These are phyloP conservation scores for Candida gigantensis DNA, from an alignment of 1,139 yeast genomes.

Conservation along the genomic window DNA sequence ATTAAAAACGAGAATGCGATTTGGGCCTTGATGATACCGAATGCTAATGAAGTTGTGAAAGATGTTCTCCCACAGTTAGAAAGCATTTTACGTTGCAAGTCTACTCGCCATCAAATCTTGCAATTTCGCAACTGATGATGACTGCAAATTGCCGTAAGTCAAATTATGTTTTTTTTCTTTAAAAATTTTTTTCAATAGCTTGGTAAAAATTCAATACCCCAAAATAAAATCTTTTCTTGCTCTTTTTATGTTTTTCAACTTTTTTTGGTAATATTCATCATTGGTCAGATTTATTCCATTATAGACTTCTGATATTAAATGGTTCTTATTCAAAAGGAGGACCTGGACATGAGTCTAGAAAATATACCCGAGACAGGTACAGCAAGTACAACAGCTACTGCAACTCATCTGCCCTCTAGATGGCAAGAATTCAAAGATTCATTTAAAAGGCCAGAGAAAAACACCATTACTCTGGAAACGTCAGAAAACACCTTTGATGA, in stretches of 20 bases:
- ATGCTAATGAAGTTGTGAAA: no score
- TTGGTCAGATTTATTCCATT: no score
- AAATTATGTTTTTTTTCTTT: background rate
- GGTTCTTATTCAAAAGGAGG: no score
- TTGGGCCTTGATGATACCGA: no score
- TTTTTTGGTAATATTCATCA: no score
- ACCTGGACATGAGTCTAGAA: conserved; percentile 1
- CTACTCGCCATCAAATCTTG: no score
- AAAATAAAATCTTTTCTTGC: background rate
- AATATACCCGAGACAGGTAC: background rate
- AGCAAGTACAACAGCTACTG: conserved; percentile 1
- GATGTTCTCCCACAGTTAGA: no score
- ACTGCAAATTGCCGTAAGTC: conserved; percentile 1
- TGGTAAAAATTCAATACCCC: background rate
- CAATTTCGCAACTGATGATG: background rate
- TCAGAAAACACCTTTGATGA: conserved; percentile 17
- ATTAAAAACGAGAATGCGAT: no score
- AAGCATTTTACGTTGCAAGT: no score
- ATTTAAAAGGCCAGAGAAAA: conserved; percentile 32
- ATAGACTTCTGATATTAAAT: no score
- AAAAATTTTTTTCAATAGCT: background rate
- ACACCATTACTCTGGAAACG: background rate
- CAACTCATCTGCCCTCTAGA: conserved; percentile 13
- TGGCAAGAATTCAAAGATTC: conserved; percentile 33
- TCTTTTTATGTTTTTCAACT: background rate